phyloP scores from a whole-genome alignment of 441 rosid species.

The Erysimum cheiri region DNA sequence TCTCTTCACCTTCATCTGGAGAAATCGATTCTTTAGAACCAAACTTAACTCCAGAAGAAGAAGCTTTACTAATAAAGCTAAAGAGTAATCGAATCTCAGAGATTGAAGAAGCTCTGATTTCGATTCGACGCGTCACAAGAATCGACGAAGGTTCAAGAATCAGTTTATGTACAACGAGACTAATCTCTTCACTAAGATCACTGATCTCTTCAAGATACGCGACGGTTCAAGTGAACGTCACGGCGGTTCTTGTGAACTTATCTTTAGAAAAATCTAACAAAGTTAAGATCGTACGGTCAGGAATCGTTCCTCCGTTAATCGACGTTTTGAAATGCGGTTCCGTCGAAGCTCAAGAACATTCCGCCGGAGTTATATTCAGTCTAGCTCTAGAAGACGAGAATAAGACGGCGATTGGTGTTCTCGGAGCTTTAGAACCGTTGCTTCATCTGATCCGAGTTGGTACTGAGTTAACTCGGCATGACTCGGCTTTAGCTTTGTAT shows the following conservation, averaged over 20 bases:
- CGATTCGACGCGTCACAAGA: constrained; percentile 66
- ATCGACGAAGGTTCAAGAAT: constrained; percentile 53
- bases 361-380: constrained; percentile 79
- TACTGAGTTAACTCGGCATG: constrained; percentile 66
- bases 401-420: constrained; percentile 83
- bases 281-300: constrained; percentile 82
- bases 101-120: constrained; percentile 64
- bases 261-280: constrained; percentile 74
- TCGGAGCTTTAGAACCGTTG: constrained; percentile 84
- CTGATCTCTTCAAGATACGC: constrained; percentile 63
- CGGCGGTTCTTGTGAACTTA: constrained; percentile 78
- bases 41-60: constrained; percentile 53
- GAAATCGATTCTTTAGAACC: constrained; percentile 52
- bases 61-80: constrained; percentile 56
- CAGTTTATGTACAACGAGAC: constrained; percentile 58
- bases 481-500: constrained; percentile 82
- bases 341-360: constrained; percentile 80
- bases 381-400: constrained; percentile 77
- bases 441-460: constrained; percentile 63
- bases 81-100: constrained; percentile 55
- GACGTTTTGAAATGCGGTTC: constrained; percentile 75
- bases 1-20: constrained; percentile 67
- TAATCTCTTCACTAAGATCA: constrained; percentile 58
- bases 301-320: constrained; percentile 71
- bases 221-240: constrained; percentile 68